Conservation (phyloP, 1,139 yeast species). For the Nadsonia commutata region DNA sequence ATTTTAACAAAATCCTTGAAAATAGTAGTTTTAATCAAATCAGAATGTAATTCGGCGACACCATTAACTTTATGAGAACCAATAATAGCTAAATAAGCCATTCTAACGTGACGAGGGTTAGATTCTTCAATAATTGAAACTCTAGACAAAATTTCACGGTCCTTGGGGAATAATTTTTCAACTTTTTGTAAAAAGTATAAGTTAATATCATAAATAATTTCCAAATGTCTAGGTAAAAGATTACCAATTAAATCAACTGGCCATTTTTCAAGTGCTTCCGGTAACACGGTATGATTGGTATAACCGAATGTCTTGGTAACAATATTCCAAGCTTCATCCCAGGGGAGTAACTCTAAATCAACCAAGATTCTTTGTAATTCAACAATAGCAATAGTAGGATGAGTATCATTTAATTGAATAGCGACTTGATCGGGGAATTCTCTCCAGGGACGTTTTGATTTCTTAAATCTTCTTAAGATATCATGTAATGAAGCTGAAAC, state of each 20-base stretch:
- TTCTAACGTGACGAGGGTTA: constrained; percentile 65
- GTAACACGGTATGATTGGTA: constrained; percentile 90
- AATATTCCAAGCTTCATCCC: constrained; percentile 80
- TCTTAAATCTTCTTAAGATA: constrained; percentile 79
- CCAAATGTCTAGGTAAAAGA: constrained; percentile 81
- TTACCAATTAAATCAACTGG: constrained; percentile 68
- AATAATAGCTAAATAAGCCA: constrained; percentile 84
- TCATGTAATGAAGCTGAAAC: constrained; percentile 89
- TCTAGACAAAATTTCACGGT: constrained; percentile 44
- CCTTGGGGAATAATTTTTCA: constrained; percentile 56
- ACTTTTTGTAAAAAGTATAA: constrained; percentile 64
- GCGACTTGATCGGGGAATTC: constrained; percentile 80
- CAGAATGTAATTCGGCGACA: constrained; percentile 91
- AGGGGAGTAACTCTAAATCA: constrained; percentile 65
- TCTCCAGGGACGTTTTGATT: constrained; percentile 62
- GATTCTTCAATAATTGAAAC: constrained; percentile 83
- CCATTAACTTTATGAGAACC: constrained; percentile 93
- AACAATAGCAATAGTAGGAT: constrained; percentile 83
- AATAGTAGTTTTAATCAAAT: constrained; percentile 74
- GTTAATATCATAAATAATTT: constrained; percentile 79
- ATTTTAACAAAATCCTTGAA: constrained; percentile 79
- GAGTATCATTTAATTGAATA: constrained; percentile 89
- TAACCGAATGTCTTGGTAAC: constrained; percentile 75
- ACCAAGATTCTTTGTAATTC: constrained; percentile 79
- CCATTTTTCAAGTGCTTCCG: constrained; percentile 94